Evolutionary conservation across 1,284 basidiomycete genomes (phyloP), one percentile per base, ranked within the genome.

Genomic region (Irpex rosettiformis): DNA sequence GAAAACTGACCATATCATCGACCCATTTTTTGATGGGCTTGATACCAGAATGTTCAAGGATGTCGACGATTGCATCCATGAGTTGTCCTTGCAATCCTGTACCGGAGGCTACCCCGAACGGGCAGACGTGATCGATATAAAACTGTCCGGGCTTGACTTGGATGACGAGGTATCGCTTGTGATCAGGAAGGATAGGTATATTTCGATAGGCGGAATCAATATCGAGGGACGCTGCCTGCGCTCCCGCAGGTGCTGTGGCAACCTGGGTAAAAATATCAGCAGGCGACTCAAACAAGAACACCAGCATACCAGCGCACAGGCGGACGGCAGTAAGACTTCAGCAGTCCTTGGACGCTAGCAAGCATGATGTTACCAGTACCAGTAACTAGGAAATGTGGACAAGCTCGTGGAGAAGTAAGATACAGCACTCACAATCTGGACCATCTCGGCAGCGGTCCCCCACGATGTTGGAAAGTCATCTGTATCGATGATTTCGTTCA

Each of bases 141-240:
- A 70, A 73, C 6, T 54, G 59, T 69, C 28, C 72, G 55, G 62
- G 70, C 57, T 64, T 25, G 27, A 58, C 70, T 45, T 70, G 71
- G 1, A 65, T 3, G 6, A 69, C 67, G 0, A 64, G 28, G 4
- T 52, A 58, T 1, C 61, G 33, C 24, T 49, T 49, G 48, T 49
- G 48, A 3, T 11, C 22, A n/a, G 48, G 48, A 10, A 24, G 48
- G n/a, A 53, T 75, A 0, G 71, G 73, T 7, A 68, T 65, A 0
- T 69, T 71, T 0, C 70, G 64, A 55, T 72, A 73, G 10, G 71
- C 72, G n/a, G 67, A 69, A 1, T 67, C 70, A 16, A 75, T 67
- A 52, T 76, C 72, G 0, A 73, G 37, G 0, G 70, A 71, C 16
- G 69, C 70, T 0, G 70, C 74, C 56, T 73, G 70, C 0, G 70